phyloP scores from a whole-genome alignment of 495 filamentous ascomycete species.

The Penicillium mononematosum region DNA sequence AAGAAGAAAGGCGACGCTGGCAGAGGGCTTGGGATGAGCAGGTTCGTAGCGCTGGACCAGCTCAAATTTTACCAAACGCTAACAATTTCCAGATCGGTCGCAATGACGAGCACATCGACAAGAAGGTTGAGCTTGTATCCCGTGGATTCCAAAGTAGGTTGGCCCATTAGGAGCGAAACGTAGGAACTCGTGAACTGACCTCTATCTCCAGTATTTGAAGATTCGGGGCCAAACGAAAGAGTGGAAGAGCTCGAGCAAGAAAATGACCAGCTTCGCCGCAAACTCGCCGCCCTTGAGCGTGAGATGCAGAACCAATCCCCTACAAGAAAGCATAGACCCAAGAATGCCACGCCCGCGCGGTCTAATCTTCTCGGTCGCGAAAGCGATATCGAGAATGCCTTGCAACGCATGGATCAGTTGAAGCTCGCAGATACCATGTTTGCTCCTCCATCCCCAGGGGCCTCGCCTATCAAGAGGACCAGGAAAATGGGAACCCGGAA shows the following conservation, averaged over 20 bases:
- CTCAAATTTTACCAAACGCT: slow-evolving; percentile 11
- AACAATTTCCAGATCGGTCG: slow-evolving; percentile 46
- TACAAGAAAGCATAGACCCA: slow-evolving; percentile 41
- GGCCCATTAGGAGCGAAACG: background rate
- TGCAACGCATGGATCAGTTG: slow-evolving; percentile 45
- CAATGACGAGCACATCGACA: slow-evolving; percentile 79
- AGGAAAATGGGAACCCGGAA: slow-evolving; percentile 55
- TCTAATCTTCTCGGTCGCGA: slow-evolving; percentile 38
- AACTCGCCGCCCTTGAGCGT: slow-evolving; percentile 47
- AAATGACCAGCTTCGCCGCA: slow-evolving; percentile 48
- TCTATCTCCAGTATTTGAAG: slow-evolving; percentile 45
- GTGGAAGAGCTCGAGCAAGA: slow-evolving; percentile 47
- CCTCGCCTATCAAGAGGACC: slow-evolving; percentile 45
- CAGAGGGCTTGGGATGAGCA: slow-evolving; percentile 70
- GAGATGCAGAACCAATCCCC: slow-evolving; percentile 48
- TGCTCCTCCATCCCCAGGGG: slow-evolving; percentile 24
- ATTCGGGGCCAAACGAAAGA: slow-evolving; percentile 35
- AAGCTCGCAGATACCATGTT: slow-evolving; percentile 45
- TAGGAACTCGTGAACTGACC: slow-evolving; percentile 15
- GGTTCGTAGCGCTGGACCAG: slow-evolving; percentile 41
- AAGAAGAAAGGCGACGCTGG: slow-evolving; percentile 73
- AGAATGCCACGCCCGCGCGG: slow-evolving; percentile 26
- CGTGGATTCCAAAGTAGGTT: slow-evolving; percentile 59
- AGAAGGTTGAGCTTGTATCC: slow-evolving; percentile 84
- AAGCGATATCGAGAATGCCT: slow-evolving; percentile 44